phyloP scores from a whole-genome alignment of 371 early-diverging fungal species.

The Mortierella polycephala region DNA sequence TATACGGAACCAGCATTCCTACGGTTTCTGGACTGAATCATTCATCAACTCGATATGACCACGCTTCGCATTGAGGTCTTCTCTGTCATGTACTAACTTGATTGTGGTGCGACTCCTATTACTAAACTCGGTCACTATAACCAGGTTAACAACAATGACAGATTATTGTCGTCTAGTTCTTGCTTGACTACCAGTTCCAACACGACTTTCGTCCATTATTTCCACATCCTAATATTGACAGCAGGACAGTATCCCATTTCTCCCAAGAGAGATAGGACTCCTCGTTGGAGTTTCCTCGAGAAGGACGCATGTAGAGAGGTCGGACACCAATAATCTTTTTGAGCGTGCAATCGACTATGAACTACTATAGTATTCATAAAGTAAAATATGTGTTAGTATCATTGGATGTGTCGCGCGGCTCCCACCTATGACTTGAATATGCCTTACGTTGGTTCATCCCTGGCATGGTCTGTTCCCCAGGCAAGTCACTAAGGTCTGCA shows the following conservation, averaged over 20 bases:
- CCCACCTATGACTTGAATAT: not conserved
- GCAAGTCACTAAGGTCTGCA: slow-evolving; percentile 56
- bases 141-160: not conserved
- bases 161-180: not conserved
- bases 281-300: slow-evolving; percentile 55
- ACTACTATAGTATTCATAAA: not conserved
- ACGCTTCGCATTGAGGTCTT: not conserved
- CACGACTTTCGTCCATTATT: slow-evolving; percentile 49
- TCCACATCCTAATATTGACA: slow-evolving; percentile 59
- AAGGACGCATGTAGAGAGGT: slow-evolving; percentile 54
- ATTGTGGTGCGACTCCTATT: too few species aligned
- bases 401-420: not conserved
- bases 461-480: not conserved
- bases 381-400: not conserved
- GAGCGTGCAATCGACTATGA: slow-evolving; percentile 10
- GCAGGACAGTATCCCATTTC: slow-evolving; percentile 59
- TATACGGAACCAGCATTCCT: not conserved
- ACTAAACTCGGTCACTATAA: too few species aligned
- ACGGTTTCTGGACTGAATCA: slow-evolving; percentile 7
- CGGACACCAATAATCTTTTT: slow-evolving; percentile 9
- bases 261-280: slow-evolving; percentile 42
- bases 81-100: too few species aligned
- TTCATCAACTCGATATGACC: slow-evolving; percentile 12
- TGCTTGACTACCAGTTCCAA: not conserved
- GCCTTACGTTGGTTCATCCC: slow-evolving; percentile 5